Percentiles rank a stretch among this genome's conserved stretches.
Evolutionary conservation across 108 stramenopile species (phyloP).

Genomic region (Pseudonitzschia multiseries): DNA sequence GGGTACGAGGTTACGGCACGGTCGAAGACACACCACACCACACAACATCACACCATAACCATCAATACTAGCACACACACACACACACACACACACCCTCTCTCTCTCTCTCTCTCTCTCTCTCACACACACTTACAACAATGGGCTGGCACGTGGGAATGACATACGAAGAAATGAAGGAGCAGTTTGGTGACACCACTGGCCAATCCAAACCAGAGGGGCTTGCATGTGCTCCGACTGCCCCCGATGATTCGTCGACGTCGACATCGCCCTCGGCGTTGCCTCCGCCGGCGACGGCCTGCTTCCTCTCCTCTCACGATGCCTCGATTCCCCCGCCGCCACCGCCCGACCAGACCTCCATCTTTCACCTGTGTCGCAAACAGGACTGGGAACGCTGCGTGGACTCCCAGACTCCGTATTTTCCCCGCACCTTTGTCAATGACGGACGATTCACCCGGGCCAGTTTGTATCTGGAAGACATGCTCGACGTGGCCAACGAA

Average conservation of each 20-base stretch:
- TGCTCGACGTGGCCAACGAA: constrained; percentile 42
- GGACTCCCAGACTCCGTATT: constrained; percentile 33
- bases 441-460: constrained; percentile 54
- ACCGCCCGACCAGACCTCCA: constrained; percentile 25
- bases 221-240: not conserved
- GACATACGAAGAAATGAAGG: constrained; percentile 10
- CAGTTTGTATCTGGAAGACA: constrained; percentile 31
- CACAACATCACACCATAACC: too few relatives aligned
- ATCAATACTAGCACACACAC: too few relatives aligned
- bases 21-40: too few relatives aligned
- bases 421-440: constrained; percentile 43
- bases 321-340: constrained; percentile 24
- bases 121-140: too few relatives aligned
- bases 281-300: constrained; percentile 8
- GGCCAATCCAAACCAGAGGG: not conserved
- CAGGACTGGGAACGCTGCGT: constrained; percentile 25
- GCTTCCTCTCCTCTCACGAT: constrained; percentile 16
- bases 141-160: constrained; percentile 18
- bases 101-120: too few relatives aligned
- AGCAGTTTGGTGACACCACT: constrained; percentile 1
- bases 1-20: too few relatives aligned
- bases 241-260: not conserved
- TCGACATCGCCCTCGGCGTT: not conserved
- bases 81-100: too few relatives aligned
- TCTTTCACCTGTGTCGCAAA: constrained; percentile 50